A percentile compares a stretch with the other conserved stretches of the same genome.
These are phyloP conservation scores for Takashimella koratensis DNA, from an alignment of 1,284 basidiomycete species.

Conservation along the genomic window DNA sequence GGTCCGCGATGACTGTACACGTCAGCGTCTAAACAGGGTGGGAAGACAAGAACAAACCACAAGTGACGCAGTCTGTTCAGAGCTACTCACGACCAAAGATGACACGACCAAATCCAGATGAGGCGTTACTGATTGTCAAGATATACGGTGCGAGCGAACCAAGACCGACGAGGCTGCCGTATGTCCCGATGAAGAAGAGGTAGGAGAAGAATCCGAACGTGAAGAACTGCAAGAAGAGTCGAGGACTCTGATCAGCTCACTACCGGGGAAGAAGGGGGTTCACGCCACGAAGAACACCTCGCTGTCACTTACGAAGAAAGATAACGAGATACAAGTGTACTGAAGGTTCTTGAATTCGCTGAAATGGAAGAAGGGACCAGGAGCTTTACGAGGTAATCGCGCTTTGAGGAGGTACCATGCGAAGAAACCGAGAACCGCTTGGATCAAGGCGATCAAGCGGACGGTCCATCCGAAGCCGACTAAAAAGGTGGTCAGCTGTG, in stretches of 20 bases:
- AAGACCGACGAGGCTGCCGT: constrained; percentile 26
- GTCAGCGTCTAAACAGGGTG: background rate
- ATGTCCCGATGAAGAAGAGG: constrained; percentile 38
- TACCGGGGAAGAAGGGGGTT: no score
- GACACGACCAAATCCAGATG: constrained; percentile 32
- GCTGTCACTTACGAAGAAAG: constrained; percentile 21
- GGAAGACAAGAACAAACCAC: background rate
- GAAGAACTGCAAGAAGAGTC: constrained; percentile 26
- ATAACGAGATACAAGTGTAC: constrained; percentile 27
- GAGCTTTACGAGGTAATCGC: constrained; percentile 32
- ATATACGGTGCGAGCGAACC: constrained; percentile 35
- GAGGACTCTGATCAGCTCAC: no score
- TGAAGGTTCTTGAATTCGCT: constrained; percentile 28
- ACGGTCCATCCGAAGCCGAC: constrained; percentile 42
- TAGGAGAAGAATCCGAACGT: constrained; percentile 34
- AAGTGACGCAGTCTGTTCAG: background rate
- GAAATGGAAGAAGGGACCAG: constrained; percentile 32
- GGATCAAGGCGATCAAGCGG: constrained; percentile 35
- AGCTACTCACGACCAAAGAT: constrained; percentile 24
- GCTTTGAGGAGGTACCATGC: constrained; percentile 33
- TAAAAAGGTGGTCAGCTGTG: constrained; percentile 3
- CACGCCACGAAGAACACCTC: no score
- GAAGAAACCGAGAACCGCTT: constrained; percentile 17
- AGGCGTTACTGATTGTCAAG: constrained; percentile 37
- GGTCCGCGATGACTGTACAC: constrained; percentile 22